Evolutionary conservation across 2,329 filamentous ascomycete species (phyloP), one percentile per base, ranked within the genome.

Genomic region (Hypoxylon sp.): DNA sequence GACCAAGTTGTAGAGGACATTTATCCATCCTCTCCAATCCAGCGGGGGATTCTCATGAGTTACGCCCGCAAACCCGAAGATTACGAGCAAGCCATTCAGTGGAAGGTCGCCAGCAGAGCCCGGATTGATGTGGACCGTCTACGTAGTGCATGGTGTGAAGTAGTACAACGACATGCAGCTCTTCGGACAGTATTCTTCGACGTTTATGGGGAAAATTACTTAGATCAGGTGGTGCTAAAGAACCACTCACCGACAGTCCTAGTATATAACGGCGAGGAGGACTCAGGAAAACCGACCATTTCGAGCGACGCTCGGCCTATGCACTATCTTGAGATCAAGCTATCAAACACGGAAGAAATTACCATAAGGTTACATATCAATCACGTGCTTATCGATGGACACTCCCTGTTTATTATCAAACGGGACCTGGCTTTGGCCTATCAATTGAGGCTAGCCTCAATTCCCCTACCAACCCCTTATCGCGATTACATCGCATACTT

Each of bases 1-100:
- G 24, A 26, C 24, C 24, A 26, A 26, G 24, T 26, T 26, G 24
- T 48, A 13, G 37, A 63, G 39, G 51, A 67, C 26, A 57, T 61
- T 17, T 70, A 64, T 51, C 66, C 69, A 5, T 69, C 63, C 31
- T 65, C 69, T n/a, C 66, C 69, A 11, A 53, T 71, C 29, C 69
- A 71, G 31, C 42, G 60, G 14, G 69, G 69, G 29, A 69, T 71
- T 13, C 60, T 71, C 24, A 31, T 71, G 14, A 70, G 67, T 51
- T 26, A 31, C 4, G 48, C 17, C 19, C 46, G 37, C n/a, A 59
- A 35, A 14, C 31, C 42, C 19, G 57, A 54, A 11, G 53, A 59
- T 11, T 70, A 70, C 37, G 52, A 59, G 11, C 55, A 14, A 37
- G 19, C 42, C 24, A 22, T 33, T n/a, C 52, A 63, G 17, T 69